Conservation (phyloP, 2,329 filamentous ascomycete species). For the Pyricularia pennisetigena region DNA sequence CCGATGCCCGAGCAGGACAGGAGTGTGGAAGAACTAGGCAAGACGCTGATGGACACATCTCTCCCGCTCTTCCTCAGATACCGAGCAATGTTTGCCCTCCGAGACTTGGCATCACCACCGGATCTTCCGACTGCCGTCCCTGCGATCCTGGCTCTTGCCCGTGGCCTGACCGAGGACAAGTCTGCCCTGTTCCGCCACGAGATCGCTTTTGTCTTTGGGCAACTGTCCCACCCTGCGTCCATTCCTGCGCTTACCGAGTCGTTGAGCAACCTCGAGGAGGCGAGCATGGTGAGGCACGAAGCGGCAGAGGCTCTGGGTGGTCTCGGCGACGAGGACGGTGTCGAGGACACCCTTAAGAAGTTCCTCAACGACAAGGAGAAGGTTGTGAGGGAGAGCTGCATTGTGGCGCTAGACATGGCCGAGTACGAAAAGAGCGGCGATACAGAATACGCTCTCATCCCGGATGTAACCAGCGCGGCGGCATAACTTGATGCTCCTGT, state of each 20-base stretch:
- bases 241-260: slow-evolving; percentile 79
- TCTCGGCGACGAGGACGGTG: slow-evolving; percentile 84
- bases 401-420: slow-evolving; percentile 96
- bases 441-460: slow-evolving; percentile 85
- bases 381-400: slow-evolving; percentile 87
- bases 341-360: slow-evolving; percentile 72
- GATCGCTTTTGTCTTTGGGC: slow-evolving; percentile 96
- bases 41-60: slow-evolving; percentile 66
- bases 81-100: slow-evolving; percentile 94
- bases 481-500: neutral
- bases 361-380: slow-evolving; percentile 87
- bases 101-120: slow-evolving; percentile 88
- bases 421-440: slow-evolving; percentile 89
- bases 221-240: slow-evolving; percentile 91
- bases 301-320: slow-evolving; percentile 93
- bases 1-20: slow-evolving; percentile 64
- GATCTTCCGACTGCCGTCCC: slow-evolving; percentile 81
- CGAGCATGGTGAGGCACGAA: slow-evolving; percentile 95
- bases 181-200: slow-evolving; percentile 96
- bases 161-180: slow-evolving; percentile 65
- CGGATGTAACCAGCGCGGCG: slow-evolving; percentile 34
- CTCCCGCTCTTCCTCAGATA: slow-evolving; percentile 85
- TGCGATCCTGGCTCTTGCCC: slow-evolving; percentile 78
- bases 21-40: slow-evolving; percentile 65
- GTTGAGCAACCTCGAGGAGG: slow-evolving; percentile 70